Evolutionary conservation across 2,329 filamentous ascomycete genomes (phyloP).

Genomic region (Fusarium dimerum): DNA sequence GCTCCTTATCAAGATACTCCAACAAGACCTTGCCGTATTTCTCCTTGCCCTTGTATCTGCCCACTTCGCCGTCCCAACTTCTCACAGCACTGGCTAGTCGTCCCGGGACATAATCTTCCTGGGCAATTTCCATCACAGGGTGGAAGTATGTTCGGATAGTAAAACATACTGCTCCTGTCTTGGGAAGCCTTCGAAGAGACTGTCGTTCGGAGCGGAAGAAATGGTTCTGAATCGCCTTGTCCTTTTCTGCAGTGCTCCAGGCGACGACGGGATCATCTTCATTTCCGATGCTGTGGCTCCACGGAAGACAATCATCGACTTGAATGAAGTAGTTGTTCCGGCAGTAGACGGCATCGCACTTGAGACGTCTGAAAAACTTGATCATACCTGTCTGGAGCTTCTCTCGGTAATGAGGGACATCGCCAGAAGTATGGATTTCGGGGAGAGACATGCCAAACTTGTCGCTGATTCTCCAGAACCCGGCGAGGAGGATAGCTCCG

Average conservation of each 20-base stretch:
- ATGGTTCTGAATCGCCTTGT: slow-evolving; percentile 71
- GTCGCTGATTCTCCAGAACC: slow-evolving; percentile 81
- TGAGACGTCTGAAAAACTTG: slow-evolving; percentile 75
- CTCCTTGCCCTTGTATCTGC: slow-evolving; percentile 75
- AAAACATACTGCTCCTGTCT: slow-evolving; percentile 63
- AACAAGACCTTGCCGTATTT: slow-evolving; percentile 72
- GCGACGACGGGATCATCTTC: slow-evolving; percentile 67
- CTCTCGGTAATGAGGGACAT: slow-evolving; percentile 71
- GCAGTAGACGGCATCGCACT: slow-evolving; percentile 62
- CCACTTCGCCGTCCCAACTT: slow-evolving; percentile 80
- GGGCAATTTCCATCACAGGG: slow-evolving; percentile 65
- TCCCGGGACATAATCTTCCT: slow-evolving; percentile 77
- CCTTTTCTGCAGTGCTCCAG: slow-evolving; percentile 77
- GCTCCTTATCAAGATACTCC: slow-evolving; percentile 74
- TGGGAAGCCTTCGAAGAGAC: slow-evolving; percentile 63
- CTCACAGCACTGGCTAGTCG: slow-evolving; percentile 74
- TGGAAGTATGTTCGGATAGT: slow-evolving; percentile 82
- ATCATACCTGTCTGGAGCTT: slow-evolving; percentile 78
- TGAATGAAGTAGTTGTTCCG: slow-evolving; percentile 89
- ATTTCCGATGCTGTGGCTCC: slow-evolving; percentile 73
- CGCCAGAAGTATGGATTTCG: slow-evolving; percentile 76
- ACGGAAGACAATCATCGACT: slow-evolving; percentile 75
- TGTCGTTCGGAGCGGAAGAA: slow-evolving; percentile 78
- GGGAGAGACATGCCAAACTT: slow-evolving; percentile 79
- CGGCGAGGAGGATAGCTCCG: slow-evolving; percentile 72